Evolutionary conservation across 208 protist species (phyloP), one percentile per base, ranked within the genome.

Genomic region (Wallacemonas rigidus): DNA sequence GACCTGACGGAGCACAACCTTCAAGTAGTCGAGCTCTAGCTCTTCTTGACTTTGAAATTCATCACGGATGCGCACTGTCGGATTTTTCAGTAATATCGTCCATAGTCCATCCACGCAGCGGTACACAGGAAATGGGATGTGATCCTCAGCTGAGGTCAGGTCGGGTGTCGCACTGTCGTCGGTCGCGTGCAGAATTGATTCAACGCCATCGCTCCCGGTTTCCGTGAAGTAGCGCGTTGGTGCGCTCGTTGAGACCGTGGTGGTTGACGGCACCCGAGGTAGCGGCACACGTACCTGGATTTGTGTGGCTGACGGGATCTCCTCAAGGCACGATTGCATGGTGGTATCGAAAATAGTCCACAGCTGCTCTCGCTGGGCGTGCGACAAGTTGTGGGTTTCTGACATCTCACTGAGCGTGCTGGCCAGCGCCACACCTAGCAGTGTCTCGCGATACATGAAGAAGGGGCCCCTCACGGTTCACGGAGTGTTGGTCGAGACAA

Each of bases 81-180:
- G 88, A 53, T 91, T 78, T 77, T 93, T 92, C 41, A 97, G 80
- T 43, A 97, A 75, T 68, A 97, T 81, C 6, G 89, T 95, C 90
- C 92, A 97, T 71, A 91, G 48, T 4, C 86, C 88, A 69, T 94
- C 87, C 12, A 84, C 69, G 36, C 67, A 73, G 55, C 89, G 89
- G 50, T 93, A 94, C 12, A 95, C 80, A 0, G 92, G 92, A 72
- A 92, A 96, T 43, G 77, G 76, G 17, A 85, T 75, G 26, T 74
- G 2, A 41, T 72, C 79, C 40, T 89, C 82, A 17, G 75, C 57
- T 4, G 71, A 68, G 3, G 61, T 41, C 45, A 14, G n/a, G 63
- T 55, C 61, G 4, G 54, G 17, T 17, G 9, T 3, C 26, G 53
- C 8, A 6, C 39, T 38, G 43, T 50, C 50, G 40, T 14, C 35